These are phyloP conservation scores for Hygrocybe punicea DNA, from an alignment of 768 basidiomycete genomes.

Conservation along the genomic window DNA sequence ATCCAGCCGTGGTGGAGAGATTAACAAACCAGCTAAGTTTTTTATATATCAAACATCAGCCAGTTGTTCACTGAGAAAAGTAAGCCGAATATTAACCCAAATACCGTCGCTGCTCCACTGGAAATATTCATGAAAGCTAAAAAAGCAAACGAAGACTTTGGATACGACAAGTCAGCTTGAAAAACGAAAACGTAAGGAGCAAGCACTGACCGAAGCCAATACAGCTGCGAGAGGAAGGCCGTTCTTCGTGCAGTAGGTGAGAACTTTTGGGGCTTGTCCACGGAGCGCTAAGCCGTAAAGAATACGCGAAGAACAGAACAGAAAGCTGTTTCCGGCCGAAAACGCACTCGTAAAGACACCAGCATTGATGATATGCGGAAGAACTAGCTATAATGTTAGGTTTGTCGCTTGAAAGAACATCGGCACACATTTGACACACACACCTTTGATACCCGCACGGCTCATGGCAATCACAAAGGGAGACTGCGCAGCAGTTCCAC, in stretches of 20 bases:
- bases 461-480: slow-evolving; percentile 84
- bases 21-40: slow-evolving; percentile 45
- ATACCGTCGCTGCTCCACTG: slow-evolving; percentile 53
- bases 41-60: neutral
- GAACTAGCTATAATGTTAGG: slow-evolving; percentile 28
- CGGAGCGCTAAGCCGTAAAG: slow-evolving; percentile 52
- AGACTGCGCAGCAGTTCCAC: slow-evolving; percentile 68
- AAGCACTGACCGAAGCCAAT: slow-evolving; percentile 30
- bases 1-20: slow-evolving; percentile 64
- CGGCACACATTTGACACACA: slow-evolving; percentile 19
- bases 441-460: slow-evolving; percentile 66
- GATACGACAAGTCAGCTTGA: neutral
- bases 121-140: slow-evolving; percentile 66
- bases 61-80: neutral
- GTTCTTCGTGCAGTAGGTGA: slow-evolving; percentile 45
- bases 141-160: slow-evolving; percentile 42
- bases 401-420: slow-evolving; percentile 2
- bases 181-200: neutral
- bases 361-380: slow-evolving; percentile 71
- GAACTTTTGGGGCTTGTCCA: slow-evolving; percentile 47
- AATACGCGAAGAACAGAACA: slow-evolving; percentile 54
- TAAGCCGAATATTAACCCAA: slow-evolving; percentile 40
- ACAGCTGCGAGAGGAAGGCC: slow-evolving; percentile 48
- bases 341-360: slow-evolving; percentile 68
- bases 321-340: slow-evolving; percentile 65